Conservation (phyloP, 2,329 filamentous ascomycete species). For the Aspergillus sp. region DNA sequence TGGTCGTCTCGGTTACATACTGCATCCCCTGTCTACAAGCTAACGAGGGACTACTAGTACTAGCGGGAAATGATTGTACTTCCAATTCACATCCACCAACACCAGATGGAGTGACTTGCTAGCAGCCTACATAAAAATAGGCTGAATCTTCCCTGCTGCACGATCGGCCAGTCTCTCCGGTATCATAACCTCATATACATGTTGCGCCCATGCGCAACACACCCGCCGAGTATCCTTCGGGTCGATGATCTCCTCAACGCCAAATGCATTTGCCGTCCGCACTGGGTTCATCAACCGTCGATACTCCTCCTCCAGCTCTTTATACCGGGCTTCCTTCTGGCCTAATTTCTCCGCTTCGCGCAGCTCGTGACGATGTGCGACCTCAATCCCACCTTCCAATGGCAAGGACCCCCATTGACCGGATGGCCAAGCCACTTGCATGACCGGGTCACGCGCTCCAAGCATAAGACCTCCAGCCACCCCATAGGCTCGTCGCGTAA, state of each 20-base stretch:
- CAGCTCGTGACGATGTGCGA: conserved; percentile 62
- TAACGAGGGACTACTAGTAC: too few species aligned
- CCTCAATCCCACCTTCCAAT: conserved; percentile 65
- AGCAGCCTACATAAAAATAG: conserved; percentile 35
- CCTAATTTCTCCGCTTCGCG: conserved; percentile 56
- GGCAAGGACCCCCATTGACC: conserved; percentile 65
- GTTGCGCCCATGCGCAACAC: conserved; percentile 56
- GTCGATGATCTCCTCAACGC: conserved; percentile 66
- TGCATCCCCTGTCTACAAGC: too few species aligned
- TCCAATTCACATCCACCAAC: too few species aligned
- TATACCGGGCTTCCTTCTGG: conserved; percentile 54
- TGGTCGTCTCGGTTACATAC: not conserved
- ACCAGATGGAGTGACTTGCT: not conserved
- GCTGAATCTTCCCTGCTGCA: conserved; percentile 45
- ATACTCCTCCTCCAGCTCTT: conserved; percentile 62
- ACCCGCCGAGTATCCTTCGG: conserved; percentile 60
- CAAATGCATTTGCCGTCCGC: conserved; percentile 64
- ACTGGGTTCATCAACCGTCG: conserved; percentile 65
- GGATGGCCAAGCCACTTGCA: conserved; percentile 65
- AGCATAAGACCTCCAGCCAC: conserved; percentile 67
- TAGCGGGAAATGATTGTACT: too few species aligned
- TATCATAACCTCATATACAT: conserved; percentile 58
- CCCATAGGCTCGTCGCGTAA: conserved; percentile 62
- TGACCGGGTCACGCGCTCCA: conserved; percentile 61
- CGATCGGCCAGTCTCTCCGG: conserved; percentile 50